Percentiles rank a stretch among this genome's conserved stretches.
Evolutionary conservation across 2,329 filamentous ascomycete genomes (phyloP).

Genomic region (Clarireedia hainanense): DNA sequence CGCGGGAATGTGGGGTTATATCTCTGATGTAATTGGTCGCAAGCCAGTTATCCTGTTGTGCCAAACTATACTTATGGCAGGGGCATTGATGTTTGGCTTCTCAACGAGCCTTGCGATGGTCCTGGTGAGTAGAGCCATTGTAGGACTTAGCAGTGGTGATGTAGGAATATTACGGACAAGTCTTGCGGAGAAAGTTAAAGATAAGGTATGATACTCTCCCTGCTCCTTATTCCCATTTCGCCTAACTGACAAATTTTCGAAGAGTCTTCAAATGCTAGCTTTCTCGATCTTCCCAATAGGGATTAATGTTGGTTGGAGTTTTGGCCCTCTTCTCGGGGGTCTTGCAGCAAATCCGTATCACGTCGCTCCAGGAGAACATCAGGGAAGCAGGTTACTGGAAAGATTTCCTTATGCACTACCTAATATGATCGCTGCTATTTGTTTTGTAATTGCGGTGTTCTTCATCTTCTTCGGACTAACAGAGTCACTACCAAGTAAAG

Average conservation of each 20-base stretch:
- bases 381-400: neutral
- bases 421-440: neutral
- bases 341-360: conserved; percentile 34
- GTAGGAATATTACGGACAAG: conserved; percentile 67
- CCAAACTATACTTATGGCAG: conserved; percentile 46
- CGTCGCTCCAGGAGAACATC: neutral
- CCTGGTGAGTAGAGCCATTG: conserved; percentile 58
- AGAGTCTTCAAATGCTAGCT: conserved; percentile 55
- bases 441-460: neutral
- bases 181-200: conserved; percentile 49
- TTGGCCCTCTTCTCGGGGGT: conserved; percentile 30
- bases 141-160: conserved; percentile 68
- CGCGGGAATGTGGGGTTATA: conserved; percentile 72
- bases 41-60: conserved; percentile 76
- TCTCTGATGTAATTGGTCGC: conserved; percentile 60
- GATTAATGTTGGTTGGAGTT: conserved; percentile 47
- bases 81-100: conserved; percentile 60
- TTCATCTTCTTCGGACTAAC: neutral
- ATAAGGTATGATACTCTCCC: neutral
- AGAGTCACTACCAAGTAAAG: neutral
- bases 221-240: neutral
- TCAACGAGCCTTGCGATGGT: conserved; percentile 53
- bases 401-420: conserved; percentile 1
- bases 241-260: conserved; percentile 42
- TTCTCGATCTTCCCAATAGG: conserved; percentile 46